Conservation (phyloP, 1,284 basidiomycete genomes). For the Anthracocystis walkeri region DNA sequence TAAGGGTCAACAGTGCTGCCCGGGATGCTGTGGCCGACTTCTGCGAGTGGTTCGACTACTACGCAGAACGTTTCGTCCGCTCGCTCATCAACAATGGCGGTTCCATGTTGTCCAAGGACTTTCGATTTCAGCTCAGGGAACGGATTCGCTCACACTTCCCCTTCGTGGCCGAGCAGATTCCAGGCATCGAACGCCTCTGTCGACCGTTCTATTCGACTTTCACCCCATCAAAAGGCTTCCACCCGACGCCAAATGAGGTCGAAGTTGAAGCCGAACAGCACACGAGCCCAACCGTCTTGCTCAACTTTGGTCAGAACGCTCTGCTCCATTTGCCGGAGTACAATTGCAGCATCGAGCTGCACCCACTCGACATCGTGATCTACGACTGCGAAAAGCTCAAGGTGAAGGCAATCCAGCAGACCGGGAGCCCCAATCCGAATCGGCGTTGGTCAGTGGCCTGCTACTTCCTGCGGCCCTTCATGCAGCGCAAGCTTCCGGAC, state of each 20-base stretch:
- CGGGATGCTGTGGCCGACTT: slow-evolving; percentile 4
- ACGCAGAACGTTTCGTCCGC: neutral
- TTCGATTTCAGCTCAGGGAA: neutral
- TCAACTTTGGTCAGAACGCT: slow-evolving; percentile 14
- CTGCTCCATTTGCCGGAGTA: slow-evolving; percentile 3
- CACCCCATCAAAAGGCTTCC: slow-evolving; percentile 3
- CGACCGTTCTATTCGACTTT: slow-evolving; percentile 7
- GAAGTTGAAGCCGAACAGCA: neutral
- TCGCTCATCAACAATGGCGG: neutral
- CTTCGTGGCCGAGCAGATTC: neutral
- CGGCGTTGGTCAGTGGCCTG: slow-evolving; percentile 5
- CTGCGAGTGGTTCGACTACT: slow-evolving; percentile 5
- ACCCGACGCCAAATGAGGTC: neutral
- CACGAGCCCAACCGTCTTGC: neutral
- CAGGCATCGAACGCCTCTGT: slow-evolving; percentile 1
- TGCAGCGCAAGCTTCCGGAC: neutral
- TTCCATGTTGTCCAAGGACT: neutral
- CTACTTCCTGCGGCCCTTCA: slow-evolving; percentile 4
- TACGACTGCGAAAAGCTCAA: neutral
- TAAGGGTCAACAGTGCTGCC: neutral
- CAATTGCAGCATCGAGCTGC: slow-evolving; percentile 8
- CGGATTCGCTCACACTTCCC: neutral
- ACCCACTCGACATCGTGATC: slow-evolving; percentile 15
- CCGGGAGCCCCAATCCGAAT: no score
- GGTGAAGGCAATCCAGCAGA: neutral